A percentile compares a stretch with the other conserved stretches of the same genome.
These are phyloP conservation scores for Bruguiera sexangula DNA, from an alignment of 345 rosid species.

Conservation along the genomic window DNA sequence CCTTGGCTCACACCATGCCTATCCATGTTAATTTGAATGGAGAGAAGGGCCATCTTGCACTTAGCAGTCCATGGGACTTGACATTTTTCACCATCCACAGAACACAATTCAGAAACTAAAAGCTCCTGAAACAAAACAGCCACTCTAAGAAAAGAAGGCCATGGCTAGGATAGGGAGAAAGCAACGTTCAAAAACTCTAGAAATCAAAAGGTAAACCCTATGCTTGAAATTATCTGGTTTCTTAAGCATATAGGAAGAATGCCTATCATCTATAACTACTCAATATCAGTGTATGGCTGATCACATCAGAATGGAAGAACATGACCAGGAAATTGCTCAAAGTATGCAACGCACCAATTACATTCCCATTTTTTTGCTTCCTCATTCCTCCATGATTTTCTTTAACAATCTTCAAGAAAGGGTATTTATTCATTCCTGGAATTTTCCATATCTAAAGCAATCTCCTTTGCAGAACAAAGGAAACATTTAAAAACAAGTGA, in stretches of 20 bases:
- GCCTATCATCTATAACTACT: neutral
- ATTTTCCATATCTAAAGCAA: neutral
- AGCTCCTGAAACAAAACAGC: slow-evolving; percentile 42
- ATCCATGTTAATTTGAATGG: slow-evolving; percentile 56
- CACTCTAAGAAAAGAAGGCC: neutral
- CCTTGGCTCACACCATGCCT: slow-evolving; percentile 49
- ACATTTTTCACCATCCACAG: slow-evolving; percentile 43
- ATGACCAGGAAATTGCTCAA: neutral
- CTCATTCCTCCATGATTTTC: neutral
- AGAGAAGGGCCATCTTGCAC: slow-evolving; percentile 71
- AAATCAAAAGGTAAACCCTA: neutral
- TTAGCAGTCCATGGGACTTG: slow-evolving; percentile 59
- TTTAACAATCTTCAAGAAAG: neutral
- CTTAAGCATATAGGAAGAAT: neutral
- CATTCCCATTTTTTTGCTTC: neutral
- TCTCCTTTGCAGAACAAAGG: neutral
- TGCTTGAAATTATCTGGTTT: neutral
- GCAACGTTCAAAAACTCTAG: neutral
- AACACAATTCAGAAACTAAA: slow-evolving; percentile 63
- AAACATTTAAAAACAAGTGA: neutral
- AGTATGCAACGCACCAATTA: neutral
- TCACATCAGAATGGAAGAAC: too few relatives aligned
- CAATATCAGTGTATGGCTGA: neutral
- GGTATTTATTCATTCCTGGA: neutral
- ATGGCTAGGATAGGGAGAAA: neutral